Evolutionary conservation across 768 basidiomycete genomes (phyloP), one percentile per base, ranked within the genome.

Genomic region (Suillus bovinus): DNA sequence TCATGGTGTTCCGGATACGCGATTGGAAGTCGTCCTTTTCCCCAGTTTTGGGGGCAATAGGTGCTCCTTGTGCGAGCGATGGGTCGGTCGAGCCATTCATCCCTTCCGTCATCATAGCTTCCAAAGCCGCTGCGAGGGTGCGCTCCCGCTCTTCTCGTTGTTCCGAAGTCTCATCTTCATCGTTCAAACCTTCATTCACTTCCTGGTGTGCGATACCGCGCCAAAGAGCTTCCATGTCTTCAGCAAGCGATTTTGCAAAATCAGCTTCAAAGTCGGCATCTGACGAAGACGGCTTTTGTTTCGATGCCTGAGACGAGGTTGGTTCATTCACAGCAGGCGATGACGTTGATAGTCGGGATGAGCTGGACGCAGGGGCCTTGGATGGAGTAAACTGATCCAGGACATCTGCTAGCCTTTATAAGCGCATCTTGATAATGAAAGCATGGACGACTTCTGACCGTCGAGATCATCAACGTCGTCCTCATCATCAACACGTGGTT

Each of bases 1-100:
- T 82, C 85, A 92, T 86, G 5, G 93, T 84, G 68, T 86, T 82
- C 63, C 82, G 82, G 56, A 94, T 88, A 62, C 80, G 84, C 11
- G 82, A 80, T 75, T 91, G 90, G 75, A 93, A 95, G 61, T 80
- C 77, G 50, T 77, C 77, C 59, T 71, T 65, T 36, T 58, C 66
- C 3, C 61, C 69, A 5, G 66, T 59, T 14, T 60, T 56, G 0
- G 64, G 24, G 0, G 62, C 55, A 14, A 55, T 46, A 29, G 60
- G n/a, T 17, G 61, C 24, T n/a, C 17, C 47, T 34, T 24, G 24
- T 27, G 11, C 46, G 50, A 36, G 64, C 29, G 70, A 69, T 1
- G 70, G 71, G 44, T 39, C 55, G 8, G 8, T 17, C 16, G 50
- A 14, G 14, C 78, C 82, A 67, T 85, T 77, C 82, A 90, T 82